Percentiles rank a stretch among this genome's conserved stretches.
These are phyloP conservation scores for Acer negundo DNA, from an alignment of 345 rosid species.

Conservation along the genomic window DNA sequence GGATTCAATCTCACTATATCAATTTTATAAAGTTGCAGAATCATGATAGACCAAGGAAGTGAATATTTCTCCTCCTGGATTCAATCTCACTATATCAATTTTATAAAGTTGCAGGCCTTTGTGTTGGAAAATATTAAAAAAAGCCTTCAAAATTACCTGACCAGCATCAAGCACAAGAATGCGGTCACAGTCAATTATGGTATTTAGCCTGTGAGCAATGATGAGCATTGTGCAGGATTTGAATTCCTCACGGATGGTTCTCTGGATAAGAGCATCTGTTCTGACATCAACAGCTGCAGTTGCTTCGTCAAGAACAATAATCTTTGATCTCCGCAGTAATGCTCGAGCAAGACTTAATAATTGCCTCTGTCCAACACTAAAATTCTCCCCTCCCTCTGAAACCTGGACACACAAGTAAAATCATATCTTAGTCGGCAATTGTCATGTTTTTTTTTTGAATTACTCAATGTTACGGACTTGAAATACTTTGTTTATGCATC, in stretches of 20 bases:
- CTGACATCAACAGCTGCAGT: slow-evolving; percentile 94
- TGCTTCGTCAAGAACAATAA: slow-evolving; percentile 95
- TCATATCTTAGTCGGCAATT: neutral
- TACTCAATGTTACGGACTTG: neutral
- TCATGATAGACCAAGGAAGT: neutral
- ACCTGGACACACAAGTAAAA: slow-evolving; percentile 43
- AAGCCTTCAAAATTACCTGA: slow-evolving; percentile 44
- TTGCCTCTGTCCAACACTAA: slow-evolving; percentile 96
- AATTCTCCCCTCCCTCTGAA: slow-evolving; percentile 88
- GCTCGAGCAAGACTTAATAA: slow-evolving; percentile 94
- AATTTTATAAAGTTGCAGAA: too few species aligned
- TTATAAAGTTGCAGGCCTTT: neutral
- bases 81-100: neutral
- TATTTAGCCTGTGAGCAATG: slow-evolving; percentile 90
- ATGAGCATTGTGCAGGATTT: slow-evolving; percentile 83
- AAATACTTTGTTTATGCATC: neutral
- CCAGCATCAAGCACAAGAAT: slow-evolving; percentile 89
- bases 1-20: neutral
- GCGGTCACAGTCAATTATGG: slow-evolving; percentile 76
- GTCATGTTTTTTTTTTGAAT: neutral
- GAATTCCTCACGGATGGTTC: slow-evolving; percentile 88
- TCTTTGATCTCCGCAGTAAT: slow-evolving; percentile 76
- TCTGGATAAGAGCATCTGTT: slow-evolving; percentile 87
- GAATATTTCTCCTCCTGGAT: neutral
- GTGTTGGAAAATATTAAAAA: neutral